Percentiles rank a stretch among this genome's conserved stretches.
Evolutionary conservation across 116 monocot genomes (phyloP).

Genomic region (Zostera marina): DNA sequence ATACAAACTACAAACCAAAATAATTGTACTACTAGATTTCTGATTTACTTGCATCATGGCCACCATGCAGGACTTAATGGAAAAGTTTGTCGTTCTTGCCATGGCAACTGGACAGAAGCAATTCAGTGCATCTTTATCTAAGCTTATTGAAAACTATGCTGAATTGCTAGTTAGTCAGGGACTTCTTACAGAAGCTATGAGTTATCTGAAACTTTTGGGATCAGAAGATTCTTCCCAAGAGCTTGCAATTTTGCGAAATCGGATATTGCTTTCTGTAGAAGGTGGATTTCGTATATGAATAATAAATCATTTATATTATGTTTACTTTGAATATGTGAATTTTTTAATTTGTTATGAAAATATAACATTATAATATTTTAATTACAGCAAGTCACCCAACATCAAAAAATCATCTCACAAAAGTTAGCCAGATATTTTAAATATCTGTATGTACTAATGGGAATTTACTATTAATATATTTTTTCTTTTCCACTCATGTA

Average conservation of each 20-base stretch:
- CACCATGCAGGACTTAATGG: slow-evolving; percentile 80
- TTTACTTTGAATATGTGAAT: neutral
- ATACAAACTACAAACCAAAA: no score
- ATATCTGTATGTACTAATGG: neutral
- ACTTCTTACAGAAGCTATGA: slow-evolving; percentile 89
- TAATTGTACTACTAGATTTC: no score
- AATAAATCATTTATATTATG: neutral
- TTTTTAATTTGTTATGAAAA: no score
- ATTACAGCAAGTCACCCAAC: neutral
- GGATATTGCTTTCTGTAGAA: slow-evolving; percentile 61
- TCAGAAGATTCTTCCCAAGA: slow-evolving; percentile 62
- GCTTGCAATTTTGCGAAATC: slow-evolving; percentile 67
- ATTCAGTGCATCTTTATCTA: slow-evolving; percentile 70
- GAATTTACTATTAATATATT: neutral
- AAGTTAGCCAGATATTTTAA: neutral
- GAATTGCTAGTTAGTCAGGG: slow-evolving; percentile 94
- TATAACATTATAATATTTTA: no score
- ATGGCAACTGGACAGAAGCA: slow-evolving; percentile 83
- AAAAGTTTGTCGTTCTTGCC: slow-evolving; percentile 76
- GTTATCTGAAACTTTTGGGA: slow-evolving; percentile 79
- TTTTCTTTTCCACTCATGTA: neutral
- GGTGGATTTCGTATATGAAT: slow-evolving; percentile 7
- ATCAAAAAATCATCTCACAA: neutral
- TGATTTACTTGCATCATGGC: no score
- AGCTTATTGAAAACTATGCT: slow-evolving; percentile 93